Conservation (phyloP, 2,329 filamentous ascomycete species). For the Colletotrichum sojae region DNA sequence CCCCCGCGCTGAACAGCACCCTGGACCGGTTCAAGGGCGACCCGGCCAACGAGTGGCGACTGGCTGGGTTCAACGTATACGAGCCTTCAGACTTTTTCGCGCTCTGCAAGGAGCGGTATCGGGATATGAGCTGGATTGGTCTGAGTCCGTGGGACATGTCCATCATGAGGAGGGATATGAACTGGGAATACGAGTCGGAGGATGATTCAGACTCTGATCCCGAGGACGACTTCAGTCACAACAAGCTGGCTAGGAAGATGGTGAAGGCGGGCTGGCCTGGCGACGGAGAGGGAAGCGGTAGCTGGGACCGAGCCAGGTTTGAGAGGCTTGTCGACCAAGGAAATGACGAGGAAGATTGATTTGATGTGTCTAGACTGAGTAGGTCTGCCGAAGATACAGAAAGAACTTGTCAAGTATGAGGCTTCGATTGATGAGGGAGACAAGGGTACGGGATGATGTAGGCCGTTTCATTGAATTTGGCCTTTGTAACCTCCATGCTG, state of each 20-base stretch:
- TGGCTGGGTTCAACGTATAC: conserved; percentile 31
- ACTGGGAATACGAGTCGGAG: conserved; percentile 25
- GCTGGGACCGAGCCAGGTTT: conserved; percentile 35
- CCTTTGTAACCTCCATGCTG: too few species aligned
- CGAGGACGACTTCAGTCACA: conserved; percentile 27
- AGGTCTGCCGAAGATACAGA: too few species aligned
- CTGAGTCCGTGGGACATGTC: neutral
- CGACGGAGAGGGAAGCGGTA: conserved; percentile 22
- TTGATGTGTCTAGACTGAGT: too few species aligned
- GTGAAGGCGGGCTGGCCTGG: conserved; percentile 39
- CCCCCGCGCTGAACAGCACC: conserved; percentile 14
- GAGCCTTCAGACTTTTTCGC: conserved; percentile 36
- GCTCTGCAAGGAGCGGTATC: conserved; percentile 34
- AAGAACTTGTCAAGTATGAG: too few species aligned
- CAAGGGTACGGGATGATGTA: too few species aligned
- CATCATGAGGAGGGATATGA: conserved; percentile 18
- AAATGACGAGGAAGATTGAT: conserved; percentile 1
- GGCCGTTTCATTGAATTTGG: too few species aligned
- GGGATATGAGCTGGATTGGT: conserved; percentile 36
- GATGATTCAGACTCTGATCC: conserved; percentile 22
- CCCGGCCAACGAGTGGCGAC: conserved; percentile 8
- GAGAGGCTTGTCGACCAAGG: conserved; percentile 9
- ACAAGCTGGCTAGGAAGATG: conserved; percentile 32
- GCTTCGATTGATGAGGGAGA: too few species aligned
- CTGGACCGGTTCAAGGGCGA: conserved; percentile 17